Percentiles rank a stretch among this genome's conserved stretches.
Conservation (phyloP, 1,139 yeast species). For the Geotrichum europaeum region DNA sequence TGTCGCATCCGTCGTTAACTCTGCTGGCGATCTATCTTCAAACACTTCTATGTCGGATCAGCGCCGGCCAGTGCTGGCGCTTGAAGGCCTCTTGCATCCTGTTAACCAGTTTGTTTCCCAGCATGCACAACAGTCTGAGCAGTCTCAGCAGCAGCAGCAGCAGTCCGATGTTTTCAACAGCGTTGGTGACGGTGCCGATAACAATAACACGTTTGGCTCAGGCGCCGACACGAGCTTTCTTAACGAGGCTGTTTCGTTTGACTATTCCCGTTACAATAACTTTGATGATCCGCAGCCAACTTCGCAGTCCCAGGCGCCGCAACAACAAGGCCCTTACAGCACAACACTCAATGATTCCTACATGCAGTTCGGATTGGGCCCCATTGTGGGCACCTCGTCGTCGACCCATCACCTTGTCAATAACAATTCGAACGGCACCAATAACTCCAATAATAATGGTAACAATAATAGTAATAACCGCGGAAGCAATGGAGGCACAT, state of each 20-base stretch:
- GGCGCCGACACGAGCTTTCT: neutral
- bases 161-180: neutral
- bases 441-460: neutral
- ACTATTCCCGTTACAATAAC: neutral
- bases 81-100: constrained; percentile 6
- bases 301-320: neutral
- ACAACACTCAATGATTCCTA: constrained; percentile 3
- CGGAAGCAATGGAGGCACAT: neutral
- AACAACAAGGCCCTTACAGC: neutral
- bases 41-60: constrained; percentile 10
- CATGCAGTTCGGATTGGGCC: constrained; percentile 14
- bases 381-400: constrained; percentile 10
- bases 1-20: constrained; percentile 2
- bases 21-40: neutral
- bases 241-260: neutral
- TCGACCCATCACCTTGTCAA: neutral
- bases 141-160: constrained; percentile 8
- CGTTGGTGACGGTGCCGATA: neutral
- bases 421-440: neutral
- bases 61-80: constrained; percentile 7
- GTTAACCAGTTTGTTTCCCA: constrained; percentile 2
- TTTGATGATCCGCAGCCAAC: neutral
- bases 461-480: neutral
- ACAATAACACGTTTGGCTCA: constrained; percentile 1
- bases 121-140: constrained; percentile 9